A percentile compares a stretch with the other conserved stretches of the same genome.
Evolutionary conservation across 805 yeast genomes (phyloP).

Genomic region (Barnettozyma siamensis): DNA sequence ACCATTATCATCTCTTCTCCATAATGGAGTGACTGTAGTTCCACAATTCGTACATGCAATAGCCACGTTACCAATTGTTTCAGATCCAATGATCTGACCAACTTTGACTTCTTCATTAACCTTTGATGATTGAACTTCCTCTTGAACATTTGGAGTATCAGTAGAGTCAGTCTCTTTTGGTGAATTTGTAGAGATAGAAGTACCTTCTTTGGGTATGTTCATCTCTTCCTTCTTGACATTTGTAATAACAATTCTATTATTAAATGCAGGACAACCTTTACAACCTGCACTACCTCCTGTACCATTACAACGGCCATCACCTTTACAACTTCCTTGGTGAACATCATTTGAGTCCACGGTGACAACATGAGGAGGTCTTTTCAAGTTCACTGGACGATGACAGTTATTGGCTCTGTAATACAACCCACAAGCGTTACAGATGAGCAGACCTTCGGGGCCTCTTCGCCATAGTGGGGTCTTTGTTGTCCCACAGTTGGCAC

Average conservation of each 20-base stretch:
- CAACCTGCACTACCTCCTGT: constrained; percentile 82
- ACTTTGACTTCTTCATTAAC: constrained; percentile 3
- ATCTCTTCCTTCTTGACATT: constrained; percentile 9
- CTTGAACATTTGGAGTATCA: too few relatives aligned
- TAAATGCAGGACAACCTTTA: constrained; percentile 77
- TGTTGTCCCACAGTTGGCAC: constrained; percentile 84
- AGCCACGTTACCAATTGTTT: constrained; percentile 41
- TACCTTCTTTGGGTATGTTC: constrained; percentile 2
- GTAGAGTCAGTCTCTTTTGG: too few relatives aligned
- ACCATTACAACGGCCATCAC: constrained; percentile 66
- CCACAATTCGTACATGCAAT: constrained; percentile 81
- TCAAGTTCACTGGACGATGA: constrained; percentile 80
- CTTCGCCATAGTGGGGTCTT: constrained; percentile 94
- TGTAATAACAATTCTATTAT: constrained; percentile 52
- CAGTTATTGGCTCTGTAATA: constrained; percentile 88
- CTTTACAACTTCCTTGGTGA: constrained; percentile 24
- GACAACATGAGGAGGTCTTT: constrained; percentile 72
- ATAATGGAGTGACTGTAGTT: constrained; percentile 79
- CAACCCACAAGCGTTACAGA: constrained; percentile 94
- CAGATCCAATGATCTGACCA: constrained; percentile 17
- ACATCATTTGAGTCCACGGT: constrained; percentile 49
- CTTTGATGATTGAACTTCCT: not conserved
- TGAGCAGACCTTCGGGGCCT: constrained; percentile 80
- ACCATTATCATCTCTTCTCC: constrained; percentile 81
- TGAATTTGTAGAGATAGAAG: too few relatives aligned